Evolutionary conservation across 2,329 filamentous ascomycete genomes (phyloP).

Genomic region (Trichoderma atroviride): DNA sequence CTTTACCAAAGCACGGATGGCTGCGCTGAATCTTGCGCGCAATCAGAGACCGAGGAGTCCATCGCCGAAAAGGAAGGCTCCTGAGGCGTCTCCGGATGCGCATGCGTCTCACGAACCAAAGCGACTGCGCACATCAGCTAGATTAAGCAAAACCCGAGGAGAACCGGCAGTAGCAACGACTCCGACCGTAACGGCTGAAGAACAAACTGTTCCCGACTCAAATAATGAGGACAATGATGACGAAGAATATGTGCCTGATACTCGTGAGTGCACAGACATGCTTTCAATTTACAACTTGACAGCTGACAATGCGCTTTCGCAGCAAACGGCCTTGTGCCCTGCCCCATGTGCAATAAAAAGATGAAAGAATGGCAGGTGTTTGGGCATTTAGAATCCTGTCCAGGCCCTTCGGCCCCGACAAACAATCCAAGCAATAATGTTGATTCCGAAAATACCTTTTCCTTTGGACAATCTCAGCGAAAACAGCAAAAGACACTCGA

Average conservation of each 20-base stretch:
- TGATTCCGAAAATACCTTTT: neutral
- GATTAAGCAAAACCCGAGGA: conserved; percentile 48
- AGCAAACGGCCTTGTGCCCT: conserved; percentile 78
- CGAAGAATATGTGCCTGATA: conserved; percentile 39
- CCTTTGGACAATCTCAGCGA: conserved; percentile 32
- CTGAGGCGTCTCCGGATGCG: conserved; percentile 36
- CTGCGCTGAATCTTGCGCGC: conserved; percentile 66
- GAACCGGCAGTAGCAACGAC: conserved; percentile 36
- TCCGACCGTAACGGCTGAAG: conserved; percentile 21
- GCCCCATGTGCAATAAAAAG: conserved; percentile 75
- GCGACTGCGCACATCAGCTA: conserved; percentile 55
- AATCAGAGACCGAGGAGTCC: conserved; percentile 28
- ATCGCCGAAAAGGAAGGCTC: conserved; percentile 58
- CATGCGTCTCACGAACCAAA: conserved; percentile 45
- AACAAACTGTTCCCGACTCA: conserved; percentile 29
- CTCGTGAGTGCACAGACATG: conserved; percentile 30
- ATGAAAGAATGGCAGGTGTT: conserved; percentile 84
- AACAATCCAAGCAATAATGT: neutral
- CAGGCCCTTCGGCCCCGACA: conserved; percentile 40
- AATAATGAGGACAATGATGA: conserved; percentile 29
- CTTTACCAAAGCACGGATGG: conserved; percentile 67
- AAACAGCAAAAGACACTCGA: conserved; percentile 51
- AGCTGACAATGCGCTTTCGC: neutral
- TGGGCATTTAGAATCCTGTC: conserved; percentile 73
- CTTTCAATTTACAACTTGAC: too few species aligned